These are phyloP conservation scores for Suillus spraguei DNA, from an alignment of 768 basidiomycete genomes.

Conservation along the genomic window DNA sequence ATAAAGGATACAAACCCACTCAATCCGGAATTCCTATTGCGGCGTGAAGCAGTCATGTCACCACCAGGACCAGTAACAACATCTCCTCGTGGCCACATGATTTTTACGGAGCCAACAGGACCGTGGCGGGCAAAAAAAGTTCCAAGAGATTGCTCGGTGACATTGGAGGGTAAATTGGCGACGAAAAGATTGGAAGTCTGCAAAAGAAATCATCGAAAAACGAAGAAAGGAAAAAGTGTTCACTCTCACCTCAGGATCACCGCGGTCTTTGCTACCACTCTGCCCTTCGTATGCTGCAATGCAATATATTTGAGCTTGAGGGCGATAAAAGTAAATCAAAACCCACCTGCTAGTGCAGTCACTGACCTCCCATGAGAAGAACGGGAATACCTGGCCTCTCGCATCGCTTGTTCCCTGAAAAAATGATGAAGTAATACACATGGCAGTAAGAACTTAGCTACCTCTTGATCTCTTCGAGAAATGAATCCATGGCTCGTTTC, in stretches of 20 bases:
- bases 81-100: conserved; percentile 98
- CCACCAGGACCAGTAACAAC: conserved; percentile 65
- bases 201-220: conserved; percentile 10
- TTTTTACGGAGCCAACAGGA: conserved; percentile 93
- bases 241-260: conserved; percentile 75
- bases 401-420: conserved; percentile 86
- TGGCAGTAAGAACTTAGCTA: conserved; percentile 30
- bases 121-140: conserved; percentile 90
- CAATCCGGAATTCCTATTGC: conserved; percentile 72
- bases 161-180: conserved; percentile 85
- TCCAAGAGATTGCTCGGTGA: conserved; percentile 85
- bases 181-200: conserved; percentile 97
- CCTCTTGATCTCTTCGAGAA: conserved; percentile 97
- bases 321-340: not conserved
- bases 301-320: conserved; percentile 10
- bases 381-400: conserved; percentile 82
- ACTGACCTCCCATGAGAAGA: conserved; percentile 77
- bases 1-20: conserved; percentile 98
- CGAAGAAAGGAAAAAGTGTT: not conserved
- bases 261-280: conserved; percentile 86
- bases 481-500: conserved; percentile 94
- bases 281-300: conserved; percentile 81
- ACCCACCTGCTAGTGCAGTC: conserved; percentile 85
- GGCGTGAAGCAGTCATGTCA: conserved; percentile 73
- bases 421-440: not conserved